These are phyloP conservation scores for Solanum chaucha DNA, from an alignment of 257 asterid genomes.

Conservation along the genomic window DNA sequence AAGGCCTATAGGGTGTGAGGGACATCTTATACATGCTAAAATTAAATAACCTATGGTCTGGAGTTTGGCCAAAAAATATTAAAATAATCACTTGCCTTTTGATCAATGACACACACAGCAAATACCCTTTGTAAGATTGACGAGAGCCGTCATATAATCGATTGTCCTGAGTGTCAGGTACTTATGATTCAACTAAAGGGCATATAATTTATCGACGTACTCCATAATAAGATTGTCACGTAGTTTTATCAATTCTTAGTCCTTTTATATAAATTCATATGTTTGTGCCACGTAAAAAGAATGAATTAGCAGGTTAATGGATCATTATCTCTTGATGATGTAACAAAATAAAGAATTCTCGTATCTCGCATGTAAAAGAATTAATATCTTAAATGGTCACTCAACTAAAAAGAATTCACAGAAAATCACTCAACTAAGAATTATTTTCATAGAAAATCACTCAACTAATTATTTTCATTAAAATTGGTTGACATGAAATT, in stretches of 20 bases:
- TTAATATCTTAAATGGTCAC: background rate
- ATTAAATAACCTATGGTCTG: background rate
- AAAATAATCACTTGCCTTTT: background rate
- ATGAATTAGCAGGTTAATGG: background rate
- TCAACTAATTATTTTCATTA: background rate
- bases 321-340: background rate
- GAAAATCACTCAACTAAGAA: too few relatives aligned
- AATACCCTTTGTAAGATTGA: background rate
- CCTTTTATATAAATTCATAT: too few relatives aligned
- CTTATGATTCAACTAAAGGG: background rate
- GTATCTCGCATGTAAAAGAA: background rate
- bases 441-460: too few relatives aligned
- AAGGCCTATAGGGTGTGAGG: background rate
- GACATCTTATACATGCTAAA: background rate
- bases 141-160: background rate
- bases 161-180: rapidly evolving
- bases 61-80: background rate
- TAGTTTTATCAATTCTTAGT: background rate
- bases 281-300: background rate
- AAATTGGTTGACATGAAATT: background rate
- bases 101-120: background rate
- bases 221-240: background rate
- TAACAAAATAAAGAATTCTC: too few relatives aligned
- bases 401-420: too few relatives aligned
- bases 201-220: too few relatives aligned